Evolutionary conservation across 495 filamentous ascomycete species (phyloP).

Genomic region (Neurospora pannonica): DNA sequence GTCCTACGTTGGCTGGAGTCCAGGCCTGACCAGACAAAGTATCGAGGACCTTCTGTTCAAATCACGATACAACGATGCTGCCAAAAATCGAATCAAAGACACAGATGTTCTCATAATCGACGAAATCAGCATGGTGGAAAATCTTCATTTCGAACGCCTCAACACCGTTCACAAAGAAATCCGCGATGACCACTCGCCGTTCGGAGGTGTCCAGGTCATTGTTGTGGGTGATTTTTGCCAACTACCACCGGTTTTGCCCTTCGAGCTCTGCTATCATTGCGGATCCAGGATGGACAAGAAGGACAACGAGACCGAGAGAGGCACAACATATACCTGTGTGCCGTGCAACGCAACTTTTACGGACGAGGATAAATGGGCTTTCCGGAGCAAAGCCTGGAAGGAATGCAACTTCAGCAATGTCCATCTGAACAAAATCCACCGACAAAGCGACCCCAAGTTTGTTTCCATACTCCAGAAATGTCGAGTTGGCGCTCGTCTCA

Average conservation of each 20-base stretch:
- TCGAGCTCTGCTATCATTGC: constrained; percentile 69
- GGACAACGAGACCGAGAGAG: constrained; percentile 27
- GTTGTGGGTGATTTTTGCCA: constrained; percentile 97
- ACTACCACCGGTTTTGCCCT: constrained; percentile 79
- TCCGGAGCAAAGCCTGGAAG: constrained; percentile 19
- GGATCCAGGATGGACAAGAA: constrained; percentile 43
- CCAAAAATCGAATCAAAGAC: constrained; percentile 18
- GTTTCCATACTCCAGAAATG: constrained; percentile 43
- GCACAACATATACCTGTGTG: constrained; percentile 47
- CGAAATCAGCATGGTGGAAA: constrained; percentile 45
- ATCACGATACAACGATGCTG: not conserved
- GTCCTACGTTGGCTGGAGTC: constrained; percentile 46
- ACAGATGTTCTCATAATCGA: constrained; percentile 38
- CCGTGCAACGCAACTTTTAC: constrained; percentile 18
- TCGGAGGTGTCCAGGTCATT: constrained; percentile 87
- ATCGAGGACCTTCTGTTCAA: constrained; percentile 5
- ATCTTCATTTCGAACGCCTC: constrained; percentile 44
- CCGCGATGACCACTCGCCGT: constrained; percentile 39
- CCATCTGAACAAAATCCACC: constrained; percentile 41
- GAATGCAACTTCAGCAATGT: constrained; percentile 27
- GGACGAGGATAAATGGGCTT: constrained; percentile 26
- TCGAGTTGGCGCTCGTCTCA: constrained; percentile 33
- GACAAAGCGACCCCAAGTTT: constrained; percentile 41
- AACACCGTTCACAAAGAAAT: constrained; percentile 39
- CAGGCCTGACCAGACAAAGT: constrained; percentile 18